Base-by-base conservation (phyloP, 495 filamentous ascomycete genomes). In the Hypoxylon cercidicola region DNA sequence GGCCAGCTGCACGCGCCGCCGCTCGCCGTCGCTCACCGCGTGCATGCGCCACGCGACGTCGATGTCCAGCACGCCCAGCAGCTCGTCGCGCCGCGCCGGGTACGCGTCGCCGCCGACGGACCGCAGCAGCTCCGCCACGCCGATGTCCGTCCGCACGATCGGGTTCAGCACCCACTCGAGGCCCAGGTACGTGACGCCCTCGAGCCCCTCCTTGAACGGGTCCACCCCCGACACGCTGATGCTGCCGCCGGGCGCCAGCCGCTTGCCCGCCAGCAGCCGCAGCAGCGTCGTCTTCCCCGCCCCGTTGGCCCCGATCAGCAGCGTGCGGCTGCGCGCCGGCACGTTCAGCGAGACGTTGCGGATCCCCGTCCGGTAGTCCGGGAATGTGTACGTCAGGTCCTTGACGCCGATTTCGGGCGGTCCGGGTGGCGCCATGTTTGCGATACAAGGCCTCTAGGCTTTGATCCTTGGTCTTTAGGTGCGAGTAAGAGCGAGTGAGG, bases 161-260 rank as follows among this genome's bases (percentile, higher is more conserved):
- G 88, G 89, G 79, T 98, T 98, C n/a, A 98, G 86, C 11, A 98
- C 96, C 96, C 96, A 99, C 79, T 99, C 95, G 0, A 96, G 85
- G 0, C 95, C 95, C 5, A 99, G 89, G 75, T 99, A 99, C 47
- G 93, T 97, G 21, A 99, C 94, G 45, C 93, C 95, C 76, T 96
- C 90, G 0, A 97, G 83, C 10, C 87, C 86, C 19, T 91, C 84
- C 68, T 89, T 89, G 85, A 99, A 98, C 7, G 95, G 95, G 78
- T 98, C 96, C 25, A 90, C 84, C 51, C 90, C 91, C 32, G 84
- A 88, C 40, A 99, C 87, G 56, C 76, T 74, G 68, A 99, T 87
- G 19, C 86, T 88, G 64, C 82, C 77, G 25, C 75, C 75, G 0
- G 96, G 96, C 2, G 95, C 89, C 55, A 99, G 88, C 19, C 93